Conservation (phyloP, 2,329 filamentous ascomycete genomes). For the Talaromyces atroroseus region DNA sequence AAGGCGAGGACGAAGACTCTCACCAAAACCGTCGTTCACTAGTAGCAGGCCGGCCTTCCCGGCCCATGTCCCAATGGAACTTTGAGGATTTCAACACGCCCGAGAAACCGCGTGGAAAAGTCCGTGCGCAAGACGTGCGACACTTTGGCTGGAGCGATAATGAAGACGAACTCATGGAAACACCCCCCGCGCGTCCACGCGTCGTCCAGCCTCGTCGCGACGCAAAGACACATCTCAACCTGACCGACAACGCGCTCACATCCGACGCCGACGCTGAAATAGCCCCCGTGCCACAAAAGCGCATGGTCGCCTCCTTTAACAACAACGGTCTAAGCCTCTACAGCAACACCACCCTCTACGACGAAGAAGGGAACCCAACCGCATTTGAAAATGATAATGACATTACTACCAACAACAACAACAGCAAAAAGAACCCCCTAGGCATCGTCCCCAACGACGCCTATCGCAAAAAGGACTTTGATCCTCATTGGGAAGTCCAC, state of each 20-base stretch:
- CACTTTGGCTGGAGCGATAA: constrained; percentile 73
- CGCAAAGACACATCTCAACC: constrained; percentile 75
- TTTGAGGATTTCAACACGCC: constrained; percentile 87
- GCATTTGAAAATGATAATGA: constrained; percentile 23
- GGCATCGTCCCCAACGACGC: constrained; percentile 67
- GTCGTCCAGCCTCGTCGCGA: constrained; percentile 68
- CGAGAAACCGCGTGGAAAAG: constrained; percentile 62
- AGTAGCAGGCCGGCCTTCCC: constrained; percentile 22
- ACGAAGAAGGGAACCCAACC: constrained; percentile 50
- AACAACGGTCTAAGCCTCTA: constrained; percentile 70
- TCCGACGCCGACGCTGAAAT: constrained; percentile 62
- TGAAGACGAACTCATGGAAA: constrained; percentile 38
- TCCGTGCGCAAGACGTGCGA: constrained; percentile 63
- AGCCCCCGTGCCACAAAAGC: constrained; percentile 21
- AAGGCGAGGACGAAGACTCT: constrained; percentile 21
- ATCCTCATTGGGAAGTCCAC: constrained; percentile 68
- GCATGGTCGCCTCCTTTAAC: constrained; percentile 46
- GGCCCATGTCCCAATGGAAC: constrained; percentile 70
- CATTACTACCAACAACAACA: constrained; percentile 12
- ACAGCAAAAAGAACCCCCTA: constrained; percentile 38
- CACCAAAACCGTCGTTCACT: too few relatives aligned
- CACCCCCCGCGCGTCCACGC: constrained; percentile 48
- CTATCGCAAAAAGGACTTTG: constrained; percentile 70
- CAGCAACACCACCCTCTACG: constrained; percentile 69
- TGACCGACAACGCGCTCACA: constrained; percentile 39